Percentiles rank a stretch among this genome's conserved stretches.
Evolutionary conservation across 2,329 filamentous ascomycete genomes (phyloP).

Genomic region (Epichloe sylvatica): DNA sequence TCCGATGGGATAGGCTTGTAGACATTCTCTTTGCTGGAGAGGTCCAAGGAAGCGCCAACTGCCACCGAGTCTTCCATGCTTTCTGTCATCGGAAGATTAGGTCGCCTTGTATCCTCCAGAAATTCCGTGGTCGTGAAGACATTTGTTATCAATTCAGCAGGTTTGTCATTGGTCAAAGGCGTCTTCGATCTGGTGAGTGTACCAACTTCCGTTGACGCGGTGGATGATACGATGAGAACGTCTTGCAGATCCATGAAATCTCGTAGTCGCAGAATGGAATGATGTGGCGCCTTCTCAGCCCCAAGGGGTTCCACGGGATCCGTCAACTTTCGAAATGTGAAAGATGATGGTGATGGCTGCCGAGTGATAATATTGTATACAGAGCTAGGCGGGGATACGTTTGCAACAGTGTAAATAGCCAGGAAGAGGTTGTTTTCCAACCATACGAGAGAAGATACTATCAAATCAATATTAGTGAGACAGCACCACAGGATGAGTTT

Average conservation of each 20-base stretch:
- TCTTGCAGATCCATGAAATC: conserved; percentile 74
- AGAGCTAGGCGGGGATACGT: conserved; percentile 45
- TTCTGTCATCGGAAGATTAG: conserved; percentile 57
- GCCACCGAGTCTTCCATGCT: conserved; percentile 53
- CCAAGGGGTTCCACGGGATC: conserved; percentile 64
- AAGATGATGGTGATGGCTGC: conserved; percentile 39
- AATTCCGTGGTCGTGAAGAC: conserved; percentile 63
- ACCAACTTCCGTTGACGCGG: conserved; percentile 64
- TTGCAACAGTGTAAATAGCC: conserved; percentile 57
- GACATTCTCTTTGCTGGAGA: conserved; percentile 71
- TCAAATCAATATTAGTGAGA: conserved; percentile 7
- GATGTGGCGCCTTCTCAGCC: conserved; percentile 53
- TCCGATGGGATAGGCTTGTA: conserved; percentile 63
- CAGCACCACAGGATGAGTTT: neutral
- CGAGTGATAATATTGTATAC: conserved; percentile 70
- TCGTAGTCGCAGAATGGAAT: conserved; percentile 63
- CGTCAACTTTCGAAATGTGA: conserved; percentile 58
- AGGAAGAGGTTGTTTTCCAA: conserved; percentile 79
- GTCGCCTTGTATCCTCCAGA: conserved; percentile 59
- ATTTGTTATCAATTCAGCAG: conserved; percentile 44
- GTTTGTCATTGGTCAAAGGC: conserved; percentile 47
- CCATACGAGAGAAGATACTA: conserved; percentile 74
- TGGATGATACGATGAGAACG: conserved; percentile 68
- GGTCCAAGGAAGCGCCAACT: conserved; percentile 67
- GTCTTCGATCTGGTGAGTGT: conserved; percentile 61